Evolutionary conservation across 768 basidiomycete genomes (phyloP).

Genomic region (Boletus reticulatus): DNA sequence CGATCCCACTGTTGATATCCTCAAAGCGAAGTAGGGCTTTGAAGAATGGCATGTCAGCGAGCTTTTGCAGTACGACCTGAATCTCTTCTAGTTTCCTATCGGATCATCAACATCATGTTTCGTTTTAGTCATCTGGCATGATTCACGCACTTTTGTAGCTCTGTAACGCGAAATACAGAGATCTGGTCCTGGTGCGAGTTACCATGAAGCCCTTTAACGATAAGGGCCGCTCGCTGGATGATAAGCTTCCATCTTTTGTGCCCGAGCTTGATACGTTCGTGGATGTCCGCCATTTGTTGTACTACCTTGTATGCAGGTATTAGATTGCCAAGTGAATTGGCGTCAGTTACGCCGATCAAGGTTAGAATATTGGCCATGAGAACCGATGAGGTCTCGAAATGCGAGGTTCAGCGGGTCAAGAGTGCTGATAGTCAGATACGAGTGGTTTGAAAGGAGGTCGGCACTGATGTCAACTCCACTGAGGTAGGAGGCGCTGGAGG

Average conservation of each 20-base stretch:
- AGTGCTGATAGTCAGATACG: too few species aligned
- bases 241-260: neutral
- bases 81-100: slow-evolving; percentile 4
- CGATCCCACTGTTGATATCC: neutral
- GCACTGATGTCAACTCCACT: too few species aligned
- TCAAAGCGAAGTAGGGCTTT: slow-evolving; percentile 3
- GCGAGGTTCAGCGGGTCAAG: too few species aligned
- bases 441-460: too few species aligned
- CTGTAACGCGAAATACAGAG: neutral
- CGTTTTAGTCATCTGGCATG: too few species aligned
- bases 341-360: neutral
- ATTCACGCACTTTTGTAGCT: neutral
- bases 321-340: neutral
- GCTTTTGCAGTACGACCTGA: neutral
- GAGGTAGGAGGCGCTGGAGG: too few species aligned
- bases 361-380: too few species aligned
- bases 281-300: neutral
- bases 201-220: neutral
- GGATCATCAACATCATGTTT: neutral
- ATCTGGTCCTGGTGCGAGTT: neutral
- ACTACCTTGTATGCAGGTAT: neutral
- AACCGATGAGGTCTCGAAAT: too few species aligned
- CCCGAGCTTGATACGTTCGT: neutral
- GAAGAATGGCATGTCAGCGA: slow-evolving; percentile 3
- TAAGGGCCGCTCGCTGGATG: neutral